Conservation (phyloP, 371 early-diverging fungal genomes). For the Mucor piriformis region DNA sequence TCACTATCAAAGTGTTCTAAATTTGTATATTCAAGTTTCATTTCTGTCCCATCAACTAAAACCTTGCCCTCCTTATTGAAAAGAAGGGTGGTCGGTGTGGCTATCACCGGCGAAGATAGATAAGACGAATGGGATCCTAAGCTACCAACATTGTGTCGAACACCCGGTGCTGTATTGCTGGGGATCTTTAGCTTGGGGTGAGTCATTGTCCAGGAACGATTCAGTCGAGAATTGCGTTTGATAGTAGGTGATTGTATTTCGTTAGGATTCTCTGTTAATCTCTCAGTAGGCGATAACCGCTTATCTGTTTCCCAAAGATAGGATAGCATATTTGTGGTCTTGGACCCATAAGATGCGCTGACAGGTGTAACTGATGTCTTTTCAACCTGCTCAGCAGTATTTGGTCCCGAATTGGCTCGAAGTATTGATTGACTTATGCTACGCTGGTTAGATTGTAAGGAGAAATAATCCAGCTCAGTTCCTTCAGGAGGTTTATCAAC, state of each 20-base stretch:
- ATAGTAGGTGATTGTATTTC: not conserved
- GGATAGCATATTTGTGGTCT: slow-evolving; percentile 28
- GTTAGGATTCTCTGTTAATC: slow-evolving; percentile 22
- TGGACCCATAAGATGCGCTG: slow-evolving; percentile 40
- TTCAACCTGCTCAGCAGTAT: not conserved
- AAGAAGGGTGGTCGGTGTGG: slow-evolving; percentile 16
- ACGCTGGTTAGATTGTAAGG: slow-evolving; percentile 17
- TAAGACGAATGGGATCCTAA: slow-evolving; percentile 18
- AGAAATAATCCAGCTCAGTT: slow-evolving; percentile 33
- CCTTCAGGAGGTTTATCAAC: slow-evolving; percentile 21
- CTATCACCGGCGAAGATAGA: slow-evolving; percentile 17
- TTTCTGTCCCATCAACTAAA: slow-evolving; percentile 33
- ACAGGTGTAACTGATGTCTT: slow-evolving; percentile 9
- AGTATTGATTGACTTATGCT: not conserved
- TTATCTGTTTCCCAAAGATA: slow-evolving; percentile 41
- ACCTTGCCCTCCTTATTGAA: slow-evolving; percentile 48
- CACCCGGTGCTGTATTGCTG: slow-evolving; percentile 51
- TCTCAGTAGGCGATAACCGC: slow-evolving; percentile 18
- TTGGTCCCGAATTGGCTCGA: slow-evolving; percentile 21
- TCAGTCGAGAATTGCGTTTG: slow-evolving; percentile 25
- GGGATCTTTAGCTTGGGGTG: slow-evolving; percentile 33
- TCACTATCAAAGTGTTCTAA: slow-evolving; percentile 59
- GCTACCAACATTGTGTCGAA: slow-evolving; percentile 25
- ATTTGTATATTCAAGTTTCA: slow-evolving; percentile 54
- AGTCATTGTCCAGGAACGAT: slow-evolving; percentile 18